Base-by-base conservation (phyloP, 768 basidiomycete species). In the Trametes maxima region DNA sequence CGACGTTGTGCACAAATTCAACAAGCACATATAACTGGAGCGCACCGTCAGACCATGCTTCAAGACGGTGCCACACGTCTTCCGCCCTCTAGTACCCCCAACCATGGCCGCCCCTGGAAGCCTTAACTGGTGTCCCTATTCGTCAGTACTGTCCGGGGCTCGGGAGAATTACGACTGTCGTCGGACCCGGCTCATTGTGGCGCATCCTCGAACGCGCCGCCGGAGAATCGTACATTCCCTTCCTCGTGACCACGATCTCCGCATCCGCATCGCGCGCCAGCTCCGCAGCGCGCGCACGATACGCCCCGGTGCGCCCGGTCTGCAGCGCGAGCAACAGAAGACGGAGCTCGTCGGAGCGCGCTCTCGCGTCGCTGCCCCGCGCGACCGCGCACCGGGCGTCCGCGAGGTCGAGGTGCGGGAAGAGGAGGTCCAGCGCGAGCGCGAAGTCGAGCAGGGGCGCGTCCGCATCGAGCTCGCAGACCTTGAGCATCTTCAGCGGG, bases 311-410 rank as follows among this genome's bases (percentile, higher is more conserved):
- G n/a, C 55, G 35, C 13, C 55, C 46, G 0, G 19, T n/a, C 55
- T 48, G 55, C 35, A 57, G 55, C 21, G 55, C 55, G 22, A 47
- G 55, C 36, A 59, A 49, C 37, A 59, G 43, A 5, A 59, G 48
- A 42, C 24, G 40, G 40, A 59, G 50, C 22, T 51, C 57, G 46
- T 7, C 22, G 55, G 39, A 48, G 13, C 55, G 45, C 43, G 6
- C 11, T 3, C 28, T 33, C 8, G 3, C 28, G 28, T 33, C 28
- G 3, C 28, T 33, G 36, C 13, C 19, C 6, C 28, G 5, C 44
- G 28, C n/a, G 25, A 19, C 14, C 10, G 36, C 40, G 40, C 14
- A 7, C 13, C 36, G 21, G 5, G 22, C 37, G 1, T 46, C 46
- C 4, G 12, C 42, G 13, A 54, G 37, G 21, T 60, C 36, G 25